Base-by-base conservation (phyloP, 179 eudicot genomes). In the Beta lomatogona region DNA sequence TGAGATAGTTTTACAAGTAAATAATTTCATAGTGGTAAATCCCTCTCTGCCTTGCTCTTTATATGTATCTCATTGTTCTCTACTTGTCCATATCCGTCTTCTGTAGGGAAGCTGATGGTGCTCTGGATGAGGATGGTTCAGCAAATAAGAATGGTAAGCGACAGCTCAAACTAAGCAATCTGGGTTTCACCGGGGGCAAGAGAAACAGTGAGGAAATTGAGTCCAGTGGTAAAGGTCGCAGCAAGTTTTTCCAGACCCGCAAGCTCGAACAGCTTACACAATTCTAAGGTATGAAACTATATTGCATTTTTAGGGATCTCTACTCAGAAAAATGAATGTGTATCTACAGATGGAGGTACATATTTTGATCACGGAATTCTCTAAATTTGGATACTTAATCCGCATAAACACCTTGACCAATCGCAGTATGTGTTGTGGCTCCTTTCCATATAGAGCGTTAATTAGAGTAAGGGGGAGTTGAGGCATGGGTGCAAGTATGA, bases 201-300 rank as follows among this genome's bases (percentile, higher is more conserved):
- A 91, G 79, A 80, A 93, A 80, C 80, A 89, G 88, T 78, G 99
- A 92, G 88, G 97, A 95, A 61, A 89, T 87, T 14, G 98, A 91
- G 84, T 95, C 99, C 71, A 90, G 90, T 82, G 94, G 97, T 75
- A 95, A 90, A 86, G 98, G 94, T 50, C 95, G 97, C 79, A 86
- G 93, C 94, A 95, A 93, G 80, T 94, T 95, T 85, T 95, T 95
- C 83, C 97, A 93, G 84, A 84, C 91, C 84, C 99, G 98, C 77
- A 95, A 94, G 82, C 97, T 95, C 6, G 94, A 95, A 85, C 92
- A 88, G 78, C 87, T 95, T 54, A 72, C 88, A 71, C 86, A 87
- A 63, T 95, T 45, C 1, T 25, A 70, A 70, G 77, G 72, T 81
- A 68, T n/a, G 65, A 4, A 46, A 57, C 67, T 41, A 19, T 71